phyloP scores from a whole-genome alignment of 345 rosid genomes.

The Aurinia saxatilis region DNA sequence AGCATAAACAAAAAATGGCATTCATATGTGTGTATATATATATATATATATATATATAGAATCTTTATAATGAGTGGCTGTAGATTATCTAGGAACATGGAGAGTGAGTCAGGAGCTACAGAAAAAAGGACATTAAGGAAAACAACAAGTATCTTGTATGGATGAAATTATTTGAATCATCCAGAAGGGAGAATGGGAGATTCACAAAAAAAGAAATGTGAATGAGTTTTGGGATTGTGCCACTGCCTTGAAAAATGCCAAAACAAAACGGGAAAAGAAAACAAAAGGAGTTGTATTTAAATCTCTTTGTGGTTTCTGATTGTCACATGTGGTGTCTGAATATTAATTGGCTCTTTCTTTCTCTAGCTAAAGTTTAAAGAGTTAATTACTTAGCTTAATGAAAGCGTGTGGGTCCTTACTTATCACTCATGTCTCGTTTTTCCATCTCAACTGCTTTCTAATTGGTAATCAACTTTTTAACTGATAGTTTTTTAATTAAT shows the following conservation, averaged over 20 bases:
- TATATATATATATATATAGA: background rate
- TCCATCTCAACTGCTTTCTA: background rate
- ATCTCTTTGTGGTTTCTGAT: constrained; percentile 6
- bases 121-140: background rate
- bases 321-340: constrained; percentile 22
- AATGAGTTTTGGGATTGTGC: background rate
- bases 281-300: background rate
- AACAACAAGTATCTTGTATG: constrained; percentile 9
- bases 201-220: constrained; percentile 25
- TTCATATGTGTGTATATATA: too few relatives aligned
- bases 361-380: background rate
- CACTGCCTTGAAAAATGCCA: constrained; percentile 2
- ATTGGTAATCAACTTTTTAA: background rate
- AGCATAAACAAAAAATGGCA: too few relatives aligned
- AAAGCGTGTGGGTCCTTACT: constrained; percentile 10
- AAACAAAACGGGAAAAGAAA: background rate
- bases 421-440: background rate
- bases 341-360: constrained; percentile 1
- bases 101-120: background rate
- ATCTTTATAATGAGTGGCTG: constrained; percentile 9
- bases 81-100: constrained; percentile 5
- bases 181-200: constrained; percentile 5
- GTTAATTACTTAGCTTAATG: constrained; percentile 4
- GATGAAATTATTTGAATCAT: constrained; percentile 1
- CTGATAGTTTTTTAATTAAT: background rate